These are phyloP conservation scores for Kwoniella pini DNA, from an alignment of 768 basidiomycete genomes.

Conservation along the genomic window DNA sequence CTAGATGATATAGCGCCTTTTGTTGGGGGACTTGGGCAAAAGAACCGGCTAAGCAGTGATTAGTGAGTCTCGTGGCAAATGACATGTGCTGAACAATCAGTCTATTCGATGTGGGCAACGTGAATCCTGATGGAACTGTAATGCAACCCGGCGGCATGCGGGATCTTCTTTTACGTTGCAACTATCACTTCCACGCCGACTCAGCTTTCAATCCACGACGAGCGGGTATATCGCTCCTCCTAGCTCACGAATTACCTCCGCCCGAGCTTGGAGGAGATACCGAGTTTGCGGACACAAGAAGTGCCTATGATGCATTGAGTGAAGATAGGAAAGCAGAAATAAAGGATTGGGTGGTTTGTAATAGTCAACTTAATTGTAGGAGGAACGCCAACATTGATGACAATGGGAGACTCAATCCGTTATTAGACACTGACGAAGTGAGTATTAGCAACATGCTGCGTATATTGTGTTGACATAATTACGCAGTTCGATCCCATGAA, in stretches of 20 bases:
- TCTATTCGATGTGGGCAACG: constrained; percentile 30
- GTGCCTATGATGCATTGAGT: constrained; percentile 31
- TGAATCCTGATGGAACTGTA: constrained; percentile 26
- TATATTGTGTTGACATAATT: too few species aligned
- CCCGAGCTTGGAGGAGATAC: constrained; percentile 31
- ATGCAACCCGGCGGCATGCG: constrained; percentile 17
- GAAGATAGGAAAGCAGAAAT: constrained; percentile 26
- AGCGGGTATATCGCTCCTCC: constrained; percentile 26
- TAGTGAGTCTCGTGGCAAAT: constrained; percentile 9
- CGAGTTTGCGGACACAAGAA: constrained; percentile 37
- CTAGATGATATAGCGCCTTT: constrained; percentile 26
- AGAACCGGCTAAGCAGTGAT: constrained; percentile 25
- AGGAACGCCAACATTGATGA: constrained; percentile 24
- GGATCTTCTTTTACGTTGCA: constrained; percentile 24
- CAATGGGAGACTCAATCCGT: constrained; percentile 15
- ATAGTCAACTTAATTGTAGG: constrained; percentile 34
- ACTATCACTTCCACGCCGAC: constrained; percentile 27
- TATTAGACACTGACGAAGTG: constrained; percentile 19
- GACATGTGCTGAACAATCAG: not conserved
- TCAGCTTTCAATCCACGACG: constrained; percentile 31
- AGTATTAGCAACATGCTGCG: not conserved
- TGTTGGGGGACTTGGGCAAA: constrained; percentile 23
- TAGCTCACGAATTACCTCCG: constrained; percentile 36
- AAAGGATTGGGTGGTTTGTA: constrained; percentile 28
- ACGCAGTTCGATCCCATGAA: constrained; percentile 29